A percentile compares a stretch with the other conserved stretches of the same genome.
These are phyloP conservation scores for Aspergillus carlsbadensis DNA, from an alignment of 495 filamentous ascomycete species.

Conservation along the genomic window DNA sequence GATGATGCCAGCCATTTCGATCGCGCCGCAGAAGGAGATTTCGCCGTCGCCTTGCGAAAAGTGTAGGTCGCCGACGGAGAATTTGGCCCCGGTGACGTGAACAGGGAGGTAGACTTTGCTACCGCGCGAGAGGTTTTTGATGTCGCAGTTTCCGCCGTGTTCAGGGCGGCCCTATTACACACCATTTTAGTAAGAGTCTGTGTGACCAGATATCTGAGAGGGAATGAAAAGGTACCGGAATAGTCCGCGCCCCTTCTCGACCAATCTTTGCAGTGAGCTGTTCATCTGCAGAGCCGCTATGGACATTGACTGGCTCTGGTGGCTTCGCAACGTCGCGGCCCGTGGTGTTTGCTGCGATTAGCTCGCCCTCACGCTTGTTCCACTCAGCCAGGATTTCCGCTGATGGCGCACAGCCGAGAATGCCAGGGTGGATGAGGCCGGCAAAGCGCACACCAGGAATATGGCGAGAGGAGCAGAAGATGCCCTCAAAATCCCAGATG, in stretches of 20 bases:
- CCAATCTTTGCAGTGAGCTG: constrained; percentile 72
- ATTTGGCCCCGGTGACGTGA: constrained; percentile 83
- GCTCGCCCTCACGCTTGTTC: constrained; percentile 78
- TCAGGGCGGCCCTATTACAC: constrained; percentile 45
- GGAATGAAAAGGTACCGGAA: constrained; percentile 57
- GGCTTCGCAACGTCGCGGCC: constrained; percentile 79
- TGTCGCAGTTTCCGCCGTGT: constrained; percentile 73
- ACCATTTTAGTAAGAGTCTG: neutral
- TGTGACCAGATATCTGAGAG: neutral
- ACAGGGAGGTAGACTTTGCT: constrained; percentile 90
- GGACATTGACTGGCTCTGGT: constrained; percentile 66
- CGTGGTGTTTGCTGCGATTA: constrained; percentile 65
- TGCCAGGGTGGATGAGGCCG: constrained; percentile 93
- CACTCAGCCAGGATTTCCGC: constrained; percentile 65
- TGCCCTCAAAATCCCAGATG: constrained; percentile 98
- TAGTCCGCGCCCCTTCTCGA: constrained; percentile 82
- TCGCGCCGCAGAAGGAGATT: constrained; percentile 94
- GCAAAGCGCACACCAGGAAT: constrained; percentile 87
- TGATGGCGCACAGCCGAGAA: constrained; percentile 87
- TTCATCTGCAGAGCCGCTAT: constrained; percentile 65
- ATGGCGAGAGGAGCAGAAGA: constrained; percentile 87
- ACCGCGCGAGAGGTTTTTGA: constrained; percentile 86
- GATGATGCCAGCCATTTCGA: constrained; percentile 94
- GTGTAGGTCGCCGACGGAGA: constrained; percentile 89
- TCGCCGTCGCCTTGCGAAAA: constrained; percentile 92